Percentiles rank a stretch among this genome's conserved stretches.
Conservation (phyloP, 257 asterid genomes). For the Orobanche coerulescens region DNA sequence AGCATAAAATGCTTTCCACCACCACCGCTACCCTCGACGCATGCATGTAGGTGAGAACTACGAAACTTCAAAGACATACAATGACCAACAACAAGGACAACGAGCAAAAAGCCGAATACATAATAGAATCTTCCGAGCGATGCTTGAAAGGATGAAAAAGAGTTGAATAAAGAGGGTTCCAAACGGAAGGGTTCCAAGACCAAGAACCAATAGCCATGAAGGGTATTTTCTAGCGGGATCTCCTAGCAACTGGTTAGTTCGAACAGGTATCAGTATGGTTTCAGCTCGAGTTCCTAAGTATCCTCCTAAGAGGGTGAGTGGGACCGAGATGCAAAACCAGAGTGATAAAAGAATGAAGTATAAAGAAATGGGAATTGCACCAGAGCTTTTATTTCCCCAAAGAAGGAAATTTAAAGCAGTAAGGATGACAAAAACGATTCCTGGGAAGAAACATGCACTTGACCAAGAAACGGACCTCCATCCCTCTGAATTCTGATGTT, state of each 20-base stretch:
- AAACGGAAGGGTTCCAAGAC: constrained; percentile 82
- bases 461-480: constrained; percentile 74
- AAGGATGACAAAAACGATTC: constrained; percentile 54
- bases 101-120: constrained; percentile 64
- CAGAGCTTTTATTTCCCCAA: constrained; percentile 73
- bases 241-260: constrained; percentile 79
- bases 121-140: constrained; percentile 75
- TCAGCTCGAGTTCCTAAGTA: constrained; percentile 46
- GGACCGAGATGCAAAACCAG: constrained; percentile 81
- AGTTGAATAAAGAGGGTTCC: constrained; percentile 85
- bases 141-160: constrained; percentile 71
- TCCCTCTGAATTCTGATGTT: constrained; percentile 46
- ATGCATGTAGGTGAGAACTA: constrained; percentile 83
- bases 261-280: constrained; percentile 54
- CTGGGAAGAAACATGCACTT: constrained; percentile 72
- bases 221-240: constrained; percentile 58
- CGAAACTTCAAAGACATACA: constrained; percentile 69
- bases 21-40: constrained; percentile 92
- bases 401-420: constrained; percentile 59
- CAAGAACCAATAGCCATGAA: constrained; percentile 81
- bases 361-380: constrained; percentile 68
- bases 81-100: constrained; percentile 52
- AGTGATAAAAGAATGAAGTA: constrained; percentile 50
- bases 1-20: constrained; percentile 88
- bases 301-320: constrained; percentile 75